Conservation (phyloP, 2,329 filamentous ascomycete species). For the Penicillium digitatum region DNA sequence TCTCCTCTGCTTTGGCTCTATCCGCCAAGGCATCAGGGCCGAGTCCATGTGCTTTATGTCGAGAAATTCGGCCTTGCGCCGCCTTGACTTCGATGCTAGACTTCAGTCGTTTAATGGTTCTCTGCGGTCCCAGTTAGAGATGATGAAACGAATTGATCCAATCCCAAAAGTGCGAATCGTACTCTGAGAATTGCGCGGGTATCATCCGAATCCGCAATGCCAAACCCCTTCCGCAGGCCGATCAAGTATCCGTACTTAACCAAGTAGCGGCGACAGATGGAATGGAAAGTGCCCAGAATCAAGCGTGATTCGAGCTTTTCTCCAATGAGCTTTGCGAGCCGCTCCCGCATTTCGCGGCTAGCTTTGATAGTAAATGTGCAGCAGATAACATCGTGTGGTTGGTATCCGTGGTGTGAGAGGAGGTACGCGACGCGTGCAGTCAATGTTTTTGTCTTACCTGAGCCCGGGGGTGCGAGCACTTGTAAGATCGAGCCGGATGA, state of each 20-base stretch:
- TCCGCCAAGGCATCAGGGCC: conserved; percentile 43
- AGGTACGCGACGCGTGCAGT: conserved; percentile 90
- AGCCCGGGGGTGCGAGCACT: conserved; percentile 61
- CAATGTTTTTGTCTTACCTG: conserved; percentile 91
- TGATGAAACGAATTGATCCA: background rate
- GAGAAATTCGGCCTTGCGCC: conserved; percentile 71
- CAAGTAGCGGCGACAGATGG: conserved; percentile 80
- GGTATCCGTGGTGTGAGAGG: conserved; percentile 65
- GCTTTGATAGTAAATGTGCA: conserved; percentile 98
- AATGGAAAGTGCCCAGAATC: conserved; percentile 91
- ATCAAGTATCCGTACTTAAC: conserved; percentile 79
- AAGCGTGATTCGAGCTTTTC: conserved; percentile 69
- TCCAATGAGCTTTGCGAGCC: conserved; percentile 77
- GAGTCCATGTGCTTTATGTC: conserved; percentile 56
- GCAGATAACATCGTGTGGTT: conserved; percentile 84
- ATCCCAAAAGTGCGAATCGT: conserved; percentile 1
- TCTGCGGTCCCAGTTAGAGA: conserved; percentile 32
- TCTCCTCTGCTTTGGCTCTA: conserved; percentile 47
- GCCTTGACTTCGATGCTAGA: conserved; percentile 64
- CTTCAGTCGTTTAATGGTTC: conserved; percentile 73
- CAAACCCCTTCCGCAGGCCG: conserved; percentile 76
- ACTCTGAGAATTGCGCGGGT: conserved; percentile 69
- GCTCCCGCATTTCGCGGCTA: conserved; percentile 85
- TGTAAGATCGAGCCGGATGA: conserved; percentile 58
- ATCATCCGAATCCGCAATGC: conserved; percentile 82